A percentile compares a stretch with the other conserved stretches of the same genome.
Conservation (phyloP, 352 stramenopile genomes). For the Globisporangium abappressorium region DNA sequence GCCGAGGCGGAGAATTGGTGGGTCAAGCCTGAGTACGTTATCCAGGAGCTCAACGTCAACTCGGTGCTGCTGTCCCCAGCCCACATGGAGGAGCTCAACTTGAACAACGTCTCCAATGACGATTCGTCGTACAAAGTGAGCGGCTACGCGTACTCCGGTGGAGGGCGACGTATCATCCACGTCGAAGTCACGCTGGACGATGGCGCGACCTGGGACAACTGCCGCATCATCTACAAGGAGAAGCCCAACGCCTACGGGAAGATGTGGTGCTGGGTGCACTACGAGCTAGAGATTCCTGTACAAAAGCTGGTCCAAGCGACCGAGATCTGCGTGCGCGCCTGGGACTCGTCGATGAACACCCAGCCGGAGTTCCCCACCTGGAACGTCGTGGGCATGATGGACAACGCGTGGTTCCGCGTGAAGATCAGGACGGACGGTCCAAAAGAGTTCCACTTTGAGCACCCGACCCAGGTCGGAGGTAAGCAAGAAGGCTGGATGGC, state of each 20-base stretch:
- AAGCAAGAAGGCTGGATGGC: slow-evolving; percentile 91
- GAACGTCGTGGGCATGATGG: slow-evolving; percentile 96
- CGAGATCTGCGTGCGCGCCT: slow-evolving; percentile 89
- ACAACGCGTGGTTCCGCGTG: slow-evolving; percentile 88
- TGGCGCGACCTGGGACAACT: slow-evolving; percentile 85
- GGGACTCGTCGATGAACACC: slow-evolving; percentile 90
- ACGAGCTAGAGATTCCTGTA: slow-evolving; percentile 70
- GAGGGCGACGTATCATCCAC: slow-evolving; percentile 83
- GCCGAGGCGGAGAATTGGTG: slow-evolving; percentile 88
- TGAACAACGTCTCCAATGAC: slow-evolving; percentile 17
- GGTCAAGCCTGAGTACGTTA: slow-evolving; percentile 93
- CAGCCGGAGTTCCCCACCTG: slow-evolving; percentile 90
- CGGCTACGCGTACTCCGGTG: slow-evolving; percentile 93
- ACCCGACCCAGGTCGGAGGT: slow-evolving; percentile 88
- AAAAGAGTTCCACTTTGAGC: slow-evolving; percentile 86
- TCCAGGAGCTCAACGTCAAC: slow-evolving; percentile 96
- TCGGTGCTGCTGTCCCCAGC: slow-evolving; percentile 84
- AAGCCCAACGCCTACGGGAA: slow-evolving; percentile 87
- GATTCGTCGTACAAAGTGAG: slow-evolving; percentile 62
- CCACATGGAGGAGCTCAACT: slow-evolving; percentile 51
- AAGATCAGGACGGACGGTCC: slow-evolving; percentile 57
- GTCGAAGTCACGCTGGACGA: slow-evolving; percentile 88
- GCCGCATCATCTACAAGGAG: slow-evolving; percentile 57
- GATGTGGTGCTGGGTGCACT: slow-evolving; percentile 94
- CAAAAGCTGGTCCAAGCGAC: slow-evolving; percentile 59